Percentiles rank a stretch among this genome's conserved stretches.
phyloP scores from a whole-genome alignment of 2,329 filamentous ascomycete species.

The Trichoderma koningii region DNA sequence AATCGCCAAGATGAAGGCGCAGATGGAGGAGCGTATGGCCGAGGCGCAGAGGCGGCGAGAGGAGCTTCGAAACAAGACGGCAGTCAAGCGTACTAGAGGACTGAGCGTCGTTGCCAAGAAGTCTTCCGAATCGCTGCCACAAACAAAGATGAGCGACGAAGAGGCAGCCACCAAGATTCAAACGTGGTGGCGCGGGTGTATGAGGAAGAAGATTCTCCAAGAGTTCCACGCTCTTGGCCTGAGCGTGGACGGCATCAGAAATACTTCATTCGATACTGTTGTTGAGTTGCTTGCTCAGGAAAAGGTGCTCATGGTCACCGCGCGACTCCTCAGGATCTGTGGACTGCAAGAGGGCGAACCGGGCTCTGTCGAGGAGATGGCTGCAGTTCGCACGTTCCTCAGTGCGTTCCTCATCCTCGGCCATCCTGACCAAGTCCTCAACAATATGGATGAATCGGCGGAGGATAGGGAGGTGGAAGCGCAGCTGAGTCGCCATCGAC shows the following conservation, averaged over 20 bases:
- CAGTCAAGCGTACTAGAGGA: conserved; percentile 54
- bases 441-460: conserved; percentile 66
- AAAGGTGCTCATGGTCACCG: conserved; percentile 65
- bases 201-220: conserved; percentile 61
- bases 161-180: conserved; percentile 68
- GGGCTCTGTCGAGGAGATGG: conserved; percentile 67
- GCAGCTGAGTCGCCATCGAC: conserved; percentile 35
- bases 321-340: conserved; percentile 68
- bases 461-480: conserved; percentile 55
- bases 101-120: conserved; percentile 56
- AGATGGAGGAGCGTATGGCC: conserved; percentile 79
- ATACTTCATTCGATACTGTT: conserved; percentile 74
- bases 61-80: conserved; percentile 60
- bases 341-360: conserved; percentile 66
- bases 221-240: conserved; percentile 68
- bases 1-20: conserved; percentile 65
- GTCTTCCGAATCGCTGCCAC: conserved; percentile 50
- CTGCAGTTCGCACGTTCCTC: conserved; percentile 72
- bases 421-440: conserved; percentile 76
- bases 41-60: conserved; percentile 74
- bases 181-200: conserved; percentile 65
- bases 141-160: conserved; percentile 59
- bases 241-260: conserved; percentile 68
- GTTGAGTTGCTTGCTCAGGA: conserved; percentile 68
- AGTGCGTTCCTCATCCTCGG: conserved; percentile 79